Evolutionary conservation across 164 flowering plant species (phyloP).

Genomic region (Dillenia turbinata): DNA sequence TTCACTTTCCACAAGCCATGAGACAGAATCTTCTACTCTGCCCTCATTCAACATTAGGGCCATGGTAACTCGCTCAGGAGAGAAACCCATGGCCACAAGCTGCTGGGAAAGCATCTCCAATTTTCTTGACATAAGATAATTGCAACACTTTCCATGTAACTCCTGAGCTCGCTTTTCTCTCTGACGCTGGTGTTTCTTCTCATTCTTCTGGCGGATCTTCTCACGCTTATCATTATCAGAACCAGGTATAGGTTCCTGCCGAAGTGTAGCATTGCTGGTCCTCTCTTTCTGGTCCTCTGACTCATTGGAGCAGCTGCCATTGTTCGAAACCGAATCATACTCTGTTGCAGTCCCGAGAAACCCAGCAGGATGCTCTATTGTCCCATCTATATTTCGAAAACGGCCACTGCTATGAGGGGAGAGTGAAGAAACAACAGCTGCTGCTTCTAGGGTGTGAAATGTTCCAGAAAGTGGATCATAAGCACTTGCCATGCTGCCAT

Average conservation of each 20-base stretch:
- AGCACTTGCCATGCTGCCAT: slow-evolving; percentile 57
- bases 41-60: slow-evolving; percentile 92
- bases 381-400: slow-evolving; percentile 70
- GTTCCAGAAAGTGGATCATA: slow-evolving; percentile 80
- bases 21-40: slow-evolving; percentile 74
- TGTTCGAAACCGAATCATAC: slow-evolving; percentile 82
- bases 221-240: slow-evolving; percentile 89
- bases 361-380: slow-evolving; percentile 64
- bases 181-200: slow-evolving; percentile 94
- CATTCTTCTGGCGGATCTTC: slow-evolving; percentile 90
- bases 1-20: slow-evolving; percentile 80
- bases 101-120: slow-evolving; percentile 81
- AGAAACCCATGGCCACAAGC: slow-evolving; percentile 89
- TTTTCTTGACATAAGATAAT: slow-evolving; percentile 90
- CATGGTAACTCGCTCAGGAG: slow-evolving; percentile 80
- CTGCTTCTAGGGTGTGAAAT: slow-evolving; percentile 69
- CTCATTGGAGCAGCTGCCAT: slow-evolving; percentile 91
- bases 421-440: slow-evolving; percentile 39
- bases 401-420: slow-evolving; percentile 58
- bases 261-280: slow-evolving; percentile 20
- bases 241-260: slow-evolving; percentile 60
- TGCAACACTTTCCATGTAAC: slow-evolving; percentile 75
- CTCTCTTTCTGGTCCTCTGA: slow-evolving; percentile 94
- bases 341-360: slow-evolving; percentile 55
- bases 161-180: slow-evolving; percentile 92